These are phyloP conservation scores for Avena sativa DNA, from an alignment of 176 grass and related monocot genomes.

Conservation along the genomic window DNA sequence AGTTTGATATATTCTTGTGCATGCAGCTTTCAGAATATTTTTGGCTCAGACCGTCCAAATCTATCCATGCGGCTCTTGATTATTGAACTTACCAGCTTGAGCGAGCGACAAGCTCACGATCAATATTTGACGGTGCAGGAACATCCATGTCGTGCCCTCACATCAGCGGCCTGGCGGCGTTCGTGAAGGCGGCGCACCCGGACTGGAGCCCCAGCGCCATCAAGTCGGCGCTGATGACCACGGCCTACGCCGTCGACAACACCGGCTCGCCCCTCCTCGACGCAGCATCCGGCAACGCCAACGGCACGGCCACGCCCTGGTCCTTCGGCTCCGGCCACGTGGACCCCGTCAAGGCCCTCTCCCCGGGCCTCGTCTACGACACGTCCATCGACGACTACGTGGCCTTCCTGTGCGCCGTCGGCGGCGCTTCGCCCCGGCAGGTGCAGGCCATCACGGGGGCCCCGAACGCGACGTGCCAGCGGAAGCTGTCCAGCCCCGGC, in stretches of 20 bases:
- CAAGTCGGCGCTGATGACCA: conserved; percentile 95
- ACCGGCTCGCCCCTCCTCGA: conserved; percentile 58
- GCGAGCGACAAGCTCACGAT: background rate
- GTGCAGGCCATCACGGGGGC: conserved; percentile 64
- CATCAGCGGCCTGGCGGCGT: conserved; percentile 77
- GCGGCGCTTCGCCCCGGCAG: conserved; percentile 57
- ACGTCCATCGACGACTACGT: conserved; percentile 70
- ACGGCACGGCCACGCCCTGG: conserved; percentile 69
- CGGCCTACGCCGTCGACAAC: conserved; percentile 82
- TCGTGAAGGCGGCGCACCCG: conserved; percentile 83
- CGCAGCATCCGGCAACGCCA: conserved; percentile 46
- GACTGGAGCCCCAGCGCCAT: conserved; percentile 91
- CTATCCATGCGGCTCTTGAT: background rate
- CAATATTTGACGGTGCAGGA: conserved; percentile 38
- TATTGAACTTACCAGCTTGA: background rate
- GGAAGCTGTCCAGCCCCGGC: conserved; percentile 70
- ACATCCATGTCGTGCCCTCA: conserved; percentile 98
- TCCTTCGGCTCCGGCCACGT: conserved; percentile 81
- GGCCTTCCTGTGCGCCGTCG: conserved; percentile 82
- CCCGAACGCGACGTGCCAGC: conserved; percentile 67
- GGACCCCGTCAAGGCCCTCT: conserved; percentile 72
- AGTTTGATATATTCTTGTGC: background rate
- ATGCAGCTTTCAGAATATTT: background rate
- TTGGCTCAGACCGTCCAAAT: background rate
- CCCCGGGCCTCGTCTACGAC: conserved; percentile 87